Evolutionary conservation across 139 green algal species (phyloP).

Genomic region (Chlamydomonas schloesseri): DNA sequence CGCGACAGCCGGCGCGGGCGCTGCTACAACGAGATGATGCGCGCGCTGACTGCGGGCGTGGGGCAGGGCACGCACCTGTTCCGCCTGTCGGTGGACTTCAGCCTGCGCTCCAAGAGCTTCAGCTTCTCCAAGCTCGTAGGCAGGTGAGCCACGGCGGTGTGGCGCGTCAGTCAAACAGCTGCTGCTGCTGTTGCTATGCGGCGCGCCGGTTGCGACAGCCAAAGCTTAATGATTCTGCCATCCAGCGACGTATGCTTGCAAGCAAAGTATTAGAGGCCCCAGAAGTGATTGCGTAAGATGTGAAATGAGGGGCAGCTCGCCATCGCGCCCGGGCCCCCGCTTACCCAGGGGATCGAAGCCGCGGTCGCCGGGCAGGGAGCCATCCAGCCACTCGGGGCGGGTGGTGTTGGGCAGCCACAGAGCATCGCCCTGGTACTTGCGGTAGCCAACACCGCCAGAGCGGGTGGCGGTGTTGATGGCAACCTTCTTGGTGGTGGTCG

Average conservation of each 20-base stretch:
- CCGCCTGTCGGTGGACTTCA: constrained; percentile 60
- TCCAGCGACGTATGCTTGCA: too few species aligned
- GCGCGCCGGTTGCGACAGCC: too few species aligned
- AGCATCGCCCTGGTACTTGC: constrained; percentile 66
- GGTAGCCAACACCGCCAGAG: constrained; percentile 60
- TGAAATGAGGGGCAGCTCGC: too few species aligned
- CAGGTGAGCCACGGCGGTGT: constrained; percentile 5
- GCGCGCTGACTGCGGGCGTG: constrained; percentile 15
- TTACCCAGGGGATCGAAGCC: constrained; percentile 83
- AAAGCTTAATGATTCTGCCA: too few species aligned
- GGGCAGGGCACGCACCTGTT: constrained; percentile 50
- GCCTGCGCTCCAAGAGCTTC: constrained; percentile 41
- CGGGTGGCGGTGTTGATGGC: constrained; percentile 36
- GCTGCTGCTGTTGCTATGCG: too few species aligned
- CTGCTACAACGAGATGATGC: constrained; percentile 30
- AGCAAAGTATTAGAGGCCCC: too few species aligned
- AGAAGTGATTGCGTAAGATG: too few species aligned
- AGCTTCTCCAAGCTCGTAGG: constrained; percentile 57
- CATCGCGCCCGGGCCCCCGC: background rate
- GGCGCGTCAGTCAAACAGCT: too few species aligned
- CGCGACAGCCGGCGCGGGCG: constrained; percentile 26
- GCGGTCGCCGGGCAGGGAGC: constrained; percentile 86
- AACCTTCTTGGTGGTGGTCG: constrained; percentile 35
- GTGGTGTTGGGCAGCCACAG: constrained; percentile 92
- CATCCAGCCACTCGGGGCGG: constrained; percentile 91